These are phyloP conservation scores for Aspergillus novofumigatus DNA, from an alignment of 2,329 filamentous ascomycete species.

Conservation along the genomic window DNA sequence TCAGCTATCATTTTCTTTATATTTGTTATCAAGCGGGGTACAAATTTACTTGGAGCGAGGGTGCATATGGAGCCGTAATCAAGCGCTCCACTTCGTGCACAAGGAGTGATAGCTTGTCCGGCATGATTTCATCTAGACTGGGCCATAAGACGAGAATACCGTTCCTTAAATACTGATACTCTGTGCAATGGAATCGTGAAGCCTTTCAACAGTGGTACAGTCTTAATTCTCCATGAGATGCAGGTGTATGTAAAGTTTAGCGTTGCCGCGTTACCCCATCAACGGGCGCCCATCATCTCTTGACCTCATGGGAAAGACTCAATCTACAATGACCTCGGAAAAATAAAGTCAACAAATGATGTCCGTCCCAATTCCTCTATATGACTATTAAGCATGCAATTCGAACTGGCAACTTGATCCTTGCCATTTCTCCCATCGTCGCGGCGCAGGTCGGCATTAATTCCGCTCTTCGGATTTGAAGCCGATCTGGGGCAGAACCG, in stretches of 20 bases:
- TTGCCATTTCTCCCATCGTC: no score
- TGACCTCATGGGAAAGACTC: neutral
- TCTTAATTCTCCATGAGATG: neutral
- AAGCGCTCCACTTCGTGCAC: slow-evolving; percentile 45
- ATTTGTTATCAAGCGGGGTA: neutral
- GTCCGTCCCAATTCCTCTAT: no score
- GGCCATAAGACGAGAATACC: neutral
- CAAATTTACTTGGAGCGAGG: slow-evolving; percentile 45
- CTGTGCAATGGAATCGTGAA: neutral
- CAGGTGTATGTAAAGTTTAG: slow-evolving; percentile 7
- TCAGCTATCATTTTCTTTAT: slow-evolving; percentile 1
- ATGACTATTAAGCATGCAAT: no score
- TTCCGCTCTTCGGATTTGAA: neutral
- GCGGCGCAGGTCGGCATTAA: neutral
- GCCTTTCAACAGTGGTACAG: no score
- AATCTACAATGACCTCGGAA: neutral
- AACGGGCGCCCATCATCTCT: slow-evolving; percentile 4
- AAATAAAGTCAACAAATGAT: no score
- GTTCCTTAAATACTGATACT: neutral
- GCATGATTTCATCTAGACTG: slow-evolving; percentile 19
- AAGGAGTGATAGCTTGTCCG: slow-evolving; percentile 22
- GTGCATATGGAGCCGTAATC: slow-evolving; percentile 47
- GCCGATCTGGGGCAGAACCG: neutral
- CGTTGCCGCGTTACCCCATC: slow-evolving; percentile 15
- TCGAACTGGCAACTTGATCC: no score